Evolutionary conservation across 495 filamentous ascomycete genomes (phyloP).

Genomic region (Staphylotrichum tortipilum): DNA sequence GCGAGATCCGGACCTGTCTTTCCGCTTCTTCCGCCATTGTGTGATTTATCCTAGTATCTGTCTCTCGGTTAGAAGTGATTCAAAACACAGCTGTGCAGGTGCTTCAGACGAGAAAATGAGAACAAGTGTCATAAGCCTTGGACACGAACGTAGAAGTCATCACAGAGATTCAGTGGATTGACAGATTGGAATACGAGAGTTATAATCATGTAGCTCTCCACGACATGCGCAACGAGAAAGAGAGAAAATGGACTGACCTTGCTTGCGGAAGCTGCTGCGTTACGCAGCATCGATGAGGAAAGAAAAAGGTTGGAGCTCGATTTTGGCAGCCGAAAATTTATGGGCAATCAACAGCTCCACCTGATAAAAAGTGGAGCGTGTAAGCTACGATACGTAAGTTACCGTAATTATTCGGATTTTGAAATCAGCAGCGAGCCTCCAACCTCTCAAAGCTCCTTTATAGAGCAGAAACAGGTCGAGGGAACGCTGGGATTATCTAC

Average conservation of each 20-base stretch:
- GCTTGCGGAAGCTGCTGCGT: constrained; percentile 14
- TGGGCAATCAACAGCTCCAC: neutral
- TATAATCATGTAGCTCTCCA: constrained; percentile 29
- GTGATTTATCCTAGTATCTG: neutral
- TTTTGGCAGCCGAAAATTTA: constrained; percentile 12
- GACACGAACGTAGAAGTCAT: constrained; percentile 28
- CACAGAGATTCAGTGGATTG: constrained; percentile 36
- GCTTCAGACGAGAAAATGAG: constrained; percentile 4
- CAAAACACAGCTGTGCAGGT: neutral
- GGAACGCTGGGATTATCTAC: too few relatives aligned
- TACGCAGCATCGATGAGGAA: constrained; percentile 13
- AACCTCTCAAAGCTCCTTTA: too few relatives aligned
- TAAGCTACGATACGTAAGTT: neutral
- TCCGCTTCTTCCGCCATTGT: constrained; percentile 15
- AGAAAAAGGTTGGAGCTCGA: neutral
- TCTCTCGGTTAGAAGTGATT: constrained; percentile 16
- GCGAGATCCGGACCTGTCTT: constrained; percentile 64
- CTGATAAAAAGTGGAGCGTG: neutral
- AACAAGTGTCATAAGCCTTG: constrained; percentile 27
- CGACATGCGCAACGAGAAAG: neutral
- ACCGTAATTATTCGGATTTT: neutral
- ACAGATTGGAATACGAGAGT: constrained; percentile 31
- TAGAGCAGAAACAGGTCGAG: too few relatives aligned
- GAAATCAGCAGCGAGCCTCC: too few relatives aligned
- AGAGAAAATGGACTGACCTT: constrained; percentile 19